Percentiles rank a stretch among this genome's conserved stretches.
Evolutionary conservation across 2,329 filamentous ascomycete genomes (phyloP).

Genomic region (Stagonosporopsis rhizophila): DNA sequence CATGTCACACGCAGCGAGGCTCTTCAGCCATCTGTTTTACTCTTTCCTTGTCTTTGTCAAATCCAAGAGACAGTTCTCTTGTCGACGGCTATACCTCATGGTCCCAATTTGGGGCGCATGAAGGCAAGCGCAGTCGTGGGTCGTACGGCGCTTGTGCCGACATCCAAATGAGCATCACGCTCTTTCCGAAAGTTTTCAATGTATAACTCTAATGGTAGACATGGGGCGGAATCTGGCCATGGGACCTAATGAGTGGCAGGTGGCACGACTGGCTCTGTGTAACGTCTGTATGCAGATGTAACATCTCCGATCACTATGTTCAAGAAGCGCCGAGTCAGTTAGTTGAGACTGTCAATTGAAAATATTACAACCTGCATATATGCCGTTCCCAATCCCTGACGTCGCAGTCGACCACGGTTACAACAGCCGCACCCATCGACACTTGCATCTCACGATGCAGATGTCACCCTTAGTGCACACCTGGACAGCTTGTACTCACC

Average conservation of each 20-base stretch:
- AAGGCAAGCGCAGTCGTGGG: conserved; percentile 43
- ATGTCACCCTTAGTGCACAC: conserved; percentile 2
- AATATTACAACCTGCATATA: neutral
- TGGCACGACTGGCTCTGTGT: conserved; percentile 20
- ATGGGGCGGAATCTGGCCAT: conserved; percentile 20
- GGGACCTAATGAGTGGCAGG: conserved; percentile 24
- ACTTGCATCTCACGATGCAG: conserved; percentile 6
- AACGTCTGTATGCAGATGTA: conserved; percentile 19
- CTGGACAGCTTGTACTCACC: conserved; percentile 10
- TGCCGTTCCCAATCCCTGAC: neutral
- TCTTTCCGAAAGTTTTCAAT: conserved; percentile 30
- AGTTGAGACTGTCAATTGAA: conserved; percentile 11
- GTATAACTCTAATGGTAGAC: conserved; percentile 28
- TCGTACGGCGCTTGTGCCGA: conserved; percentile 14
- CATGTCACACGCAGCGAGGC: conserved; percentile 39
- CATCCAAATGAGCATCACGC: conserved; percentile 20
- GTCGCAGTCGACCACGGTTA: neutral
- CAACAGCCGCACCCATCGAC: neutral
- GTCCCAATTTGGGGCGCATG: conserved; percentile 31
- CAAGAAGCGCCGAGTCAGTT: neutral
- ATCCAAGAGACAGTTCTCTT: conserved; percentile 41
- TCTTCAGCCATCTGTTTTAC: conserved; percentile 42
- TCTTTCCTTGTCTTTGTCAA: conserved; percentile 25
- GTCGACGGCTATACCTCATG: conserved; percentile 43
- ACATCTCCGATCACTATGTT: conserved; percentile 5